Evolutionary conservation across 139 green algal genomes (phyloP).

Genomic region (Monoraphidium neglectum): DNA sequence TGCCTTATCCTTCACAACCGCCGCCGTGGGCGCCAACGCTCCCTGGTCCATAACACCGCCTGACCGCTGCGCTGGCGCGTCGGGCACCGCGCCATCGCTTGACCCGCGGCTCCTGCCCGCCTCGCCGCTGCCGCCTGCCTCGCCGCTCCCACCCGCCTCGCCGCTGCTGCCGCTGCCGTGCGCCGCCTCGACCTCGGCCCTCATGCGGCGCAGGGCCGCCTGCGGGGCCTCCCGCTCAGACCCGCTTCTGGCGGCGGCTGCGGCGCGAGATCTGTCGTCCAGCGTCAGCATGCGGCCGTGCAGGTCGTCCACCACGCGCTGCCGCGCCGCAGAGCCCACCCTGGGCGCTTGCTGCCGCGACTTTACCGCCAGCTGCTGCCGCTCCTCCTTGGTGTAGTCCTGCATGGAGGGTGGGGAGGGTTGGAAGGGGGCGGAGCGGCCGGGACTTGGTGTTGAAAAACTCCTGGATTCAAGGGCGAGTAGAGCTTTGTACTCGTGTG

Average conservation of each 20-base stretch:
- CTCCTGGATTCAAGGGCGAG: background rate
- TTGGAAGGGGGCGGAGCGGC: no score
- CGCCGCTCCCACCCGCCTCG: no score
- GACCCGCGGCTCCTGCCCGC: background rate
- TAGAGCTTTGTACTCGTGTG: background rate
- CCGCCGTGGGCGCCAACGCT: background rate
- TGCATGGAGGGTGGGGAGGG: conserved; percentile 25
- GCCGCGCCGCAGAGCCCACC: conserved; percentile 72
- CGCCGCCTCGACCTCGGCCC: background rate
- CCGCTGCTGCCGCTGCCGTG: conserved; percentile 5
- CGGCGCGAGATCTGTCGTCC: conserved; percentile 4
- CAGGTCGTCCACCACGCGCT: conserved; percentile 72
- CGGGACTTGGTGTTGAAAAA: background rate
- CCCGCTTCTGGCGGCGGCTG: background rate
- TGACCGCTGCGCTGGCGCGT: background rate
- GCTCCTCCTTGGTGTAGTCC: conserved; percentile 85
- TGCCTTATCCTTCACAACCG: background rate
- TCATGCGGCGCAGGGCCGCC: background rate
- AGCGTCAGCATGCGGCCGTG: conserved; percentile 76
- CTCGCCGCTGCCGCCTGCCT: background rate
- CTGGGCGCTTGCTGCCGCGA: conserved; percentile 54
- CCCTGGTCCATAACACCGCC: background rate
- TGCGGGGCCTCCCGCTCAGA: background rate
- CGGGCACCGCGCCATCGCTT: background rate
- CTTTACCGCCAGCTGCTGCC: conserved; percentile 67